Base-by-base conservation (phyloP, 768 basidiomycete genomes). In the Russula foetens region DNA sequence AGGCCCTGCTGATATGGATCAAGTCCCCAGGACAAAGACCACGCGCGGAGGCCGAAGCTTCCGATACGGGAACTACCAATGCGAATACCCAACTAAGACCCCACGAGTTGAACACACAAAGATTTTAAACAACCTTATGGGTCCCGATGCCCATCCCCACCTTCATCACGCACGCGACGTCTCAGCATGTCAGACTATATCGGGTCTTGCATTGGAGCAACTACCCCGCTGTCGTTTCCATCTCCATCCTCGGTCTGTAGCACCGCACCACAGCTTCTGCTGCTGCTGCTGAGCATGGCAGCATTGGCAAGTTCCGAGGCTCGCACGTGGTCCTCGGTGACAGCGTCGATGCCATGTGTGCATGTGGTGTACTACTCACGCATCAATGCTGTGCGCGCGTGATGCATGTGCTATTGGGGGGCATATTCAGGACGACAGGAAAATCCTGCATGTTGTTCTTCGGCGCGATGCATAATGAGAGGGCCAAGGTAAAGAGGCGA, bases 161-260 rank as follows among this genome's bases (percentile, higher is more conserved):
- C 1, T 51, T 63, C 63, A 55, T 53, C 58, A 91, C 85, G 67
- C 81, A 86, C 57, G 78, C 80, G 3, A 94, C 88, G 68, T 89
- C 88, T 54, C 93, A 79, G 70, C 90, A 96, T 1, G 94, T 96
- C 68, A 96, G 71, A 73, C 92, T 96, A 55, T 89, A 84, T 69
- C 94, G 75, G 41, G 78, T 78, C 19, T 75, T 74, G 62, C 94
- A 79, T 63, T 70, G 69, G 58, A 93, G 71, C 29, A 71, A 71
- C 69, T 8, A 19, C 39, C 3, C 19, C 39, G 17, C 19, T 19
- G 12, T 17, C 17, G 35, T 11, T 12, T 7, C 31, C 9, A 9
- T 81, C 81, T n/a, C 84, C 85, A 17, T 73, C 69, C 29, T 7
- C 28, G 3, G 17, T 33, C n/a, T 39, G 21, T 7, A 2, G 11